A percentile compares a stretch with the other conserved stretches of the same genome.
phyloP scores from a whole-genome alignment of 371 early-diverging fungal genomes.

The Thermomucor indicae-seudaticae region DNA sequence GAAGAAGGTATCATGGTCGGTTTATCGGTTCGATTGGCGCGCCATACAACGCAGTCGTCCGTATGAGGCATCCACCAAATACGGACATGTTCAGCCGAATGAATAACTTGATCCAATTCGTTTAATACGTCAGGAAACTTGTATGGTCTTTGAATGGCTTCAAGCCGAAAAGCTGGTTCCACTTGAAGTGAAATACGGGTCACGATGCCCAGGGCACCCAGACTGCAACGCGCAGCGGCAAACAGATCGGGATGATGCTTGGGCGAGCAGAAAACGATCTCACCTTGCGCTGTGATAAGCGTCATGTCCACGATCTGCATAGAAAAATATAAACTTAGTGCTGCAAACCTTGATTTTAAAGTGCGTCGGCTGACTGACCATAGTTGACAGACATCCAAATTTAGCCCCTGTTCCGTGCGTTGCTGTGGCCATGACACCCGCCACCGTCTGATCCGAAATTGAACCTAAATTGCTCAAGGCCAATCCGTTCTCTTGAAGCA shows the following conservation, averaged over 20 bases:
- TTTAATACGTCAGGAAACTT: constrained; percentile 54
- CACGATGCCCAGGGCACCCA: constrained; percentile 78
- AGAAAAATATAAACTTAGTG: neutral
- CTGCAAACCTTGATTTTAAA: neutral
- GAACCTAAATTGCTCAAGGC: constrained; percentile 77
- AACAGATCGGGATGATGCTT: constrained; percentile 51
- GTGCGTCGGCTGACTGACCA: constrained; percentile 30
- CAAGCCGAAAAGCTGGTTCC: constrained; percentile 65
- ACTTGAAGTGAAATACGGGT: constrained; percentile 68
- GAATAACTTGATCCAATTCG: constrained; percentile 51
- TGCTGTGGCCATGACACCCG: constrained; percentile 76
- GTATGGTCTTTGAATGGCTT: constrained; percentile 66
- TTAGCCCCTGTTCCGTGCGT: constrained; percentile 81
- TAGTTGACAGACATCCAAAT: constrained; percentile 64
- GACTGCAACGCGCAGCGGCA: constrained; percentile 67
- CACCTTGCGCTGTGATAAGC: constrained; percentile 57
- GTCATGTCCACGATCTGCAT: constrained; percentile 54
- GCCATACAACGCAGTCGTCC: constrained; percentile 74
- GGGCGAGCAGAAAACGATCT: constrained; percentile 44
- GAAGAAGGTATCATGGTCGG: constrained; percentile 18
- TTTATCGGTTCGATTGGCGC: constrained; percentile 62
- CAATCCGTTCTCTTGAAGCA: constrained; percentile 54
- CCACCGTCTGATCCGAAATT: constrained; percentile 80
- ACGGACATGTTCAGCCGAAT: constrained; percentile 75
- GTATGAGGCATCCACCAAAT: constrained; percentile 89